Percentiles rank a stretch among this genome's conserved stretches.
These are phyloP conservation scores for Geotrichum klebahnii DNA, from an alignment of 1,139 yeast genomes.

Conservation along the genomic window DNA sequence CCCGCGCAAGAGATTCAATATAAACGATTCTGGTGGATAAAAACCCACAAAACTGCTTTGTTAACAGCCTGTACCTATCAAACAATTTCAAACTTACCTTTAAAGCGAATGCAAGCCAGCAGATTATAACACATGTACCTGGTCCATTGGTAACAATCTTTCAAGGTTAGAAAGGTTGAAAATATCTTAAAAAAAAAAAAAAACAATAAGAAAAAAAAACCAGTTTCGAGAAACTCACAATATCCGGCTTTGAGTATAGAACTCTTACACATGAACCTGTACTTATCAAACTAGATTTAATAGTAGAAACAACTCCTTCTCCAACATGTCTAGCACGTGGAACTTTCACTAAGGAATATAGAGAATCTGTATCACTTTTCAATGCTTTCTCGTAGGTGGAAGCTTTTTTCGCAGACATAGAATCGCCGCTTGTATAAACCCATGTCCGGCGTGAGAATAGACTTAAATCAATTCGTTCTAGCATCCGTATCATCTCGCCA, in stretches of 20 bases:
- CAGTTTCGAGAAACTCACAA: constrained; percentile 23
- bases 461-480: constrained; percentile 43
- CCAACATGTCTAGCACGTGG: constrained; percentile 79
- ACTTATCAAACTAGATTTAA: constrained; percentile 47
- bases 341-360: constrained; percentile 38
- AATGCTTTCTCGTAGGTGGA: constrained; percentile 41
- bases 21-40: constrained; percentile 61
- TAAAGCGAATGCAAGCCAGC: constrained; percentile 55
- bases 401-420: constrained; percentile 53
- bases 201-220: too few relatives aligned
- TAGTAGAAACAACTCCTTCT: constrained; percentile 53
- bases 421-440: constrained; percentile 50
- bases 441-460: constrained; percentile 35
- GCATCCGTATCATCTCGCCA: constrained; percentile 81
- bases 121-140: constrained; percentile 80
- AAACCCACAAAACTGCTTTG: constrained; percentile 45
- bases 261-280: constrained; percentile 33
- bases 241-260: constrained; percentile 34
- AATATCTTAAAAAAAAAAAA: too few relatives aligned
- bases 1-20: constrained; percentile 87
- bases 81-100: constrained; percentile 36
- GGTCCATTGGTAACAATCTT: constrained; percentile 83
- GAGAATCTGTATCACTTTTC: constrained; percentile 11
- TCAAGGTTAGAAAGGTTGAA: constrained; percentile 48
- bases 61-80: background rate